Base-by-base conservation (phyloP, 345 rosid genomes). In the Odontarrhena argentea region DNA sequence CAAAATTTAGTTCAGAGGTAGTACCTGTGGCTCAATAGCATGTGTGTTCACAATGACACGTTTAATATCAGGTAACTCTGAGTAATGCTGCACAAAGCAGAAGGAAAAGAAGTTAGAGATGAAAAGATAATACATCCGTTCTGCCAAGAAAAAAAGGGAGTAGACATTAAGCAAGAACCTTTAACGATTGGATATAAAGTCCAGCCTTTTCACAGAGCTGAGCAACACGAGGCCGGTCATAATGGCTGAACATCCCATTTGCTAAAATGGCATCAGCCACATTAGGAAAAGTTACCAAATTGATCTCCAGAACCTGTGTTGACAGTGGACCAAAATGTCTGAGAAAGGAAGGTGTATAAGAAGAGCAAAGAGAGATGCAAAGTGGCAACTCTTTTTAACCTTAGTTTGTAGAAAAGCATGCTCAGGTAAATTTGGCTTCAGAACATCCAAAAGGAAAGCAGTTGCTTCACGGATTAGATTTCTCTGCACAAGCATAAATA, bases 181-280 rank as follows among this genome's bases (percentile, higher is more conserved):
- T 96, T 74, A 94, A 69, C 38, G 99, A 95, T 69, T 92, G 83
- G 18, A 93, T 80, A 63, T 77, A 95, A 63, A 95, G 93, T 70
- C 99, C 97, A 74, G 99, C 97, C 76, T 95, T 95, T 79, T 91
- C 99, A 87, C 99, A 95, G 50, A 95, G 96, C 78, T 95, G 99
- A 9, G 87, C 99, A 77, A 95, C 78, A 49, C 99, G 91, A 65
- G 97, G 97, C 54, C 96, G 96, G 66, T 94, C 99, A 77, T 94
- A 91, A 81, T 94, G 96, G 76, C 96, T 88, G 79, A 91, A 94
- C 99, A 94, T 94, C 74, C 97, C 99, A 78, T 94, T 94, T 59
- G 99, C 99, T 67, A 94, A 81, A 79, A 94, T 91, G 70, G 99
- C 99, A 84, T 94, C 99, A 71, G 99, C 99, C 40, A 95, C 99